A percentile compares a stretch with the other conserved stretches of the same genome.
Conservation (phyloP, 2,329 filamentous ascomycete species). For the Ascochyta fabae region DNA sequence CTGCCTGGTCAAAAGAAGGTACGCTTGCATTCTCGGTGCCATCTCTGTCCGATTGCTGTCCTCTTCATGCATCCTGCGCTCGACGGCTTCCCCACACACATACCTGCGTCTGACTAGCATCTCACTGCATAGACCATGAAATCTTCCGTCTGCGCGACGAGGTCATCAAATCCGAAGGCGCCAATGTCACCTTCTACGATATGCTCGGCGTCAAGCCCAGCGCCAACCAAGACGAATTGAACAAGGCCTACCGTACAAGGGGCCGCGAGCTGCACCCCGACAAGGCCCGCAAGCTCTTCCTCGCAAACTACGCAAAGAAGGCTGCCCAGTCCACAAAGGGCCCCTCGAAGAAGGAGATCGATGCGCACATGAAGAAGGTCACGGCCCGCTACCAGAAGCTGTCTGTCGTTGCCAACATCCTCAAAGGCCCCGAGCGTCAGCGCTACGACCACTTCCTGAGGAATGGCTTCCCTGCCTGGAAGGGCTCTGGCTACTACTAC, state of each 20-base stretch:
- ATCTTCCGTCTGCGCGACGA: constrained; percentile 97
- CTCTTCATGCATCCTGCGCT: constrained; percentile 12
- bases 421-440: constrained; percentile 78
- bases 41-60: neutral
- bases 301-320: constrained; percentile 65
- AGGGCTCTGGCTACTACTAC: constrained; percentile 98
- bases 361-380: constrained; percentile 79
- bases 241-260: constrained; percentile 91
- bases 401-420: constrained; percentile 82
- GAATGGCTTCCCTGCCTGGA: constrained; percentile 96
- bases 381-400: constrained; percentile 83
- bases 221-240: constrained; percentile 85
- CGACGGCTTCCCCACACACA: constrained; percentile 13
- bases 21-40: constrained; percentile 35
- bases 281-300: constrained; percentile 87
- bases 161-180: constrained; percentile 75
- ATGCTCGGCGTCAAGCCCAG: constrained; percentile 78
- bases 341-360: constrained; percentile 76
- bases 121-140: constrained; percentile 75
- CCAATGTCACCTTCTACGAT: constrained; percentile 87
- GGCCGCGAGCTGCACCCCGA: constrained; percentile 86
- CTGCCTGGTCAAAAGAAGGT: constrained; percentile 91
- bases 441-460: constrained; percentile 93
- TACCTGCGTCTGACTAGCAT: constrained; percentile 24
- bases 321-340: constrained; percentile 70